Evolutionary conservation across 2,329 filamentous ascomycete species (phyloP).

Genomic region (Ceratocystis ficicola): DNA sequence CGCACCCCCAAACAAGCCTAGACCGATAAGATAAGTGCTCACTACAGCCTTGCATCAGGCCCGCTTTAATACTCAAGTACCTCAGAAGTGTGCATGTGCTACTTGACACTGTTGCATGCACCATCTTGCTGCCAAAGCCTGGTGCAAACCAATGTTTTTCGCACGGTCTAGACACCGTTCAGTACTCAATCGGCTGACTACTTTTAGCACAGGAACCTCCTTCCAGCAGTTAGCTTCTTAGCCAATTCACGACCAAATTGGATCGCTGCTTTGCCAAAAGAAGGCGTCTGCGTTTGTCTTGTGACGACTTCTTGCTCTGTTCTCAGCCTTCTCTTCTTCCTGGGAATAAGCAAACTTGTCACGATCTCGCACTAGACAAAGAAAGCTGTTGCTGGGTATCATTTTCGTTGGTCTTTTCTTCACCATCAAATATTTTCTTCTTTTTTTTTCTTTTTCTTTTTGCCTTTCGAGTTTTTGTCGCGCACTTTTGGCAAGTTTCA

Average conservation of each 20-base stretch:
- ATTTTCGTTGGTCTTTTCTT: not conserved
- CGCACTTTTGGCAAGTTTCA: conserved; percentile 10
- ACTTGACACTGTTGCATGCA: too few relatives aligned
- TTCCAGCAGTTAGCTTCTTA: conserved; percentile 1
- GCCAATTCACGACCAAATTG: conserved; percentile 1
- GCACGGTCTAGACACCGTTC: not conserved
- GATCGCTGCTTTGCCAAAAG: not conserved
- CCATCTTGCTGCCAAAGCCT: not conserved
- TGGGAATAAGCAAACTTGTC: not conserved
- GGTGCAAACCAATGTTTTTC: not conserved
- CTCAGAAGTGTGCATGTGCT: not conserved
- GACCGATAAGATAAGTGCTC: conserved; percentile 7
- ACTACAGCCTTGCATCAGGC: conserved; percentile 1
- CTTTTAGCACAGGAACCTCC: conserved; percentile 5
- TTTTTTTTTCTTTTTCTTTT: not conserved
- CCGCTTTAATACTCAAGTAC: not conserved
- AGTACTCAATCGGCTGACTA: conserved; percentile 3
- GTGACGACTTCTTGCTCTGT: conserved; percentile 5
- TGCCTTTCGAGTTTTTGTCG: not conserved
- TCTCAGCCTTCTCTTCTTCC: not conserved
- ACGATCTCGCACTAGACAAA: not conserved
- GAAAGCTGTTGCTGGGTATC: conserved; percentile 1
- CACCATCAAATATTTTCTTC: not conserved
- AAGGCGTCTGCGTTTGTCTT: conserved; percentile 5
- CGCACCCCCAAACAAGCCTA: not conserved